Base-by-base conservation (phyloP, 2,329 filamentous ascomycete genomes). In the Fusarium dlaminii region DNA sequence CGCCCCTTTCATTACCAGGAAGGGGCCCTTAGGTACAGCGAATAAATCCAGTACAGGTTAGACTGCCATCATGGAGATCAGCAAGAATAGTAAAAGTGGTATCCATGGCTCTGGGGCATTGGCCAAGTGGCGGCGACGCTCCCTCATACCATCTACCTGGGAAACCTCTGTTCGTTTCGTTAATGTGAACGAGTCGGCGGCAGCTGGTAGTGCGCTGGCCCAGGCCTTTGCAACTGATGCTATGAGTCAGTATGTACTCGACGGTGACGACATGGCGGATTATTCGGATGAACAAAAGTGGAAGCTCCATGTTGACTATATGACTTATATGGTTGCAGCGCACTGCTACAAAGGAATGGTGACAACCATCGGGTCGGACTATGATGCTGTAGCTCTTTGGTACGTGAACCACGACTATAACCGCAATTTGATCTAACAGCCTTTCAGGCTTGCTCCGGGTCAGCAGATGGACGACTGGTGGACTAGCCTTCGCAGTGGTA, bases 311-410 rank as follows among this genome's bases (percentile, higher is more conserved):
- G 87, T 93, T 75, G 89, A 92, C 80, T 92, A 95, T 76, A 90
- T 96, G 86, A 91, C 91, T 76, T 95, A 94, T 82, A 88, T 94
- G 76, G 91, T 91, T 56, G 93, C 93, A 66, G 91, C 93, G 68
- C 93, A 95, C 81, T 91, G 90, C 81, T 87, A 93, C 78, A 91
- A 91, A 76, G 94, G 94, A 63, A 82, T 94, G 66, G 93, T 93
- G 62, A 92, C 93, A 51, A 90, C 92, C 63, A 90, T 93, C 70
- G 94, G 94, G 24, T 88, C 90, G 11, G 90, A 95, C 79, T 94
- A 93, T 79, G 93, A 94, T 75, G 92, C 90, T 73, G 91, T 96
- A 62, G 93, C 93, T 65, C 86, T 96, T 59, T 96, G 94, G 93
- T 94, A 86, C 80, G 90, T 86, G 39, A 15, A 9, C 5, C 22